Evolutionary conservation across 139 green algal genomes (phyloP).

Genomic region (Picochlorum sp.): DNA sequence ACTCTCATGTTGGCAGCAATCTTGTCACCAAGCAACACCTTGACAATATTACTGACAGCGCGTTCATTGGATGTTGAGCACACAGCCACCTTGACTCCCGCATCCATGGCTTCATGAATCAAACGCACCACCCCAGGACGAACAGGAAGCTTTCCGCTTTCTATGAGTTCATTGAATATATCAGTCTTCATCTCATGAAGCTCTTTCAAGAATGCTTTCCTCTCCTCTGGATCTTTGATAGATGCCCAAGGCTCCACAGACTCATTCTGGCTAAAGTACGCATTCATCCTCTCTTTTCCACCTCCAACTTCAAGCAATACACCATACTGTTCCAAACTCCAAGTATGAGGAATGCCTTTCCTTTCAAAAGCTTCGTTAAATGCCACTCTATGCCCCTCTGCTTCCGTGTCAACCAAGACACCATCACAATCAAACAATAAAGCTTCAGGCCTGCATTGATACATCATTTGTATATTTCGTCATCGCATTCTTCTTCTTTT

Average conservation of each 20-base stretch:
- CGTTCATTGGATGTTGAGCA: constrained; percentile 98
- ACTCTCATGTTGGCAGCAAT: constrained; percentile 69
- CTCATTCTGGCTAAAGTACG: constrained; percentile 67
- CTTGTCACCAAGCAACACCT: constrained; percentile 63
- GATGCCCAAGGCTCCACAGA: constrained; percentile 28
- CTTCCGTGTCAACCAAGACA: constrained; percentile 92
- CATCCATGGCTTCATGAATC: constrained; percentile 66
- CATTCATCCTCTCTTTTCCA: constrained; percentile 98
- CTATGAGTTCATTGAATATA: constrained; percentile 91
- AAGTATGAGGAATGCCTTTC: constrained; percentile 73
- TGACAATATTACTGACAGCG: constrained; percentile 87
- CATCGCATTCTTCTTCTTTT: not conserved
- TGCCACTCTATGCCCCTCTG: constrained; percentile 60
- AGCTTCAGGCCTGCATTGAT: constrained; percentile 32
- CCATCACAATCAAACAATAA: constrained; percentile 93
- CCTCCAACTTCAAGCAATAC: constrained; percentile 91
- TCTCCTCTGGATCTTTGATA: constrained; percentile 31
- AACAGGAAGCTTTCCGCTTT: constrained; percentile 78
- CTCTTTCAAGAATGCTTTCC: constrained; percentile 65
- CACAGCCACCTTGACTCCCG: constrained; percentile 84
- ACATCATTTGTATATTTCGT: not conserved
- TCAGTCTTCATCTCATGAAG: constrained; percentile 92
- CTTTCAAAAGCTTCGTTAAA: constrained; percentile 93
- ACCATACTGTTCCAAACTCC: constrained; percentile 88
- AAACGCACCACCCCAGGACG: constrained; percentile 58